Evolutionary conservation across 192 early-diverging fungal genomes (phyloP).

Genomic region (Jimgerdemannia flammicorona): DNA sequence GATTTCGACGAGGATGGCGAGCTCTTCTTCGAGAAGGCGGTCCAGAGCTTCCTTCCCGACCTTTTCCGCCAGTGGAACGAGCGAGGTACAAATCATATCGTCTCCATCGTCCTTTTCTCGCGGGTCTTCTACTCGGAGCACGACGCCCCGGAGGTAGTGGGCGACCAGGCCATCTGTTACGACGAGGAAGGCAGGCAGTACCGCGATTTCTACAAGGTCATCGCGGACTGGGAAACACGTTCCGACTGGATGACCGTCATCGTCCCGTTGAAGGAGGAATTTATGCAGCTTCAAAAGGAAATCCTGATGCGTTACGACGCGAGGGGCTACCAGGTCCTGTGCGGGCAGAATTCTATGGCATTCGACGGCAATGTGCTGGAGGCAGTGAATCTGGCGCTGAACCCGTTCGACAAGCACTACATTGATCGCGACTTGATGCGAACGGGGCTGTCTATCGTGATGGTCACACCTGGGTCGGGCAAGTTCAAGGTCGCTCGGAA

Average conservation of each 20-base stretch:
- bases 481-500: slow-evolving; percentile 85
- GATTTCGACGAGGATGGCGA: slow-evolving; percentile 97
- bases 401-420: slow-evolving; percentile 91
- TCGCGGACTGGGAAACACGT: slow-evolving; percentile 87
- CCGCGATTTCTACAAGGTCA: slow-evolving; percentile 93
- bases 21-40: slow-evolving; percentile 89
- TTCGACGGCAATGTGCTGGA: slow-evolving; percentile 94
- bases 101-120: slow-evolving; percentile 94
- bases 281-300: slow-evolving; percentile 67
- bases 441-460: slow-evolving; percentile 84
- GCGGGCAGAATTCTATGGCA: slow-evolving; percentile 78
- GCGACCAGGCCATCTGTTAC: slow-evolving; percentile 35
- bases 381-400: slow-evolving; percentile 94
- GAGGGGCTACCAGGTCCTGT: slow-evolving; percentile 48
- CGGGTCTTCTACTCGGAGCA: slow-evolving; percentile 74
- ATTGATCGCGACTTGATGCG: slow-evolving; percentile 91
- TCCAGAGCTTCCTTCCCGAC: slow-evolving; percentile 85
- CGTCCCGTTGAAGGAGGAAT: slow-evolving; percentile 65
- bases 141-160: slow-evolving; percentile 21
- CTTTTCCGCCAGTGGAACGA: slow-evolving; percentile 86
- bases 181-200: slow-evolving; percentile 62
- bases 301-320: slow-evolving; percentile 53
- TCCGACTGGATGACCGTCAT: slow-evolving; percentile 69
- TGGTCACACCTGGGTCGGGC: slow-evolving; percentile 88
- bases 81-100: slow-evolving; percentile 83